phyloP scores from a whole-genome alignment of 257 asterid genomes.

The Asclepias syriaca region DNA sequence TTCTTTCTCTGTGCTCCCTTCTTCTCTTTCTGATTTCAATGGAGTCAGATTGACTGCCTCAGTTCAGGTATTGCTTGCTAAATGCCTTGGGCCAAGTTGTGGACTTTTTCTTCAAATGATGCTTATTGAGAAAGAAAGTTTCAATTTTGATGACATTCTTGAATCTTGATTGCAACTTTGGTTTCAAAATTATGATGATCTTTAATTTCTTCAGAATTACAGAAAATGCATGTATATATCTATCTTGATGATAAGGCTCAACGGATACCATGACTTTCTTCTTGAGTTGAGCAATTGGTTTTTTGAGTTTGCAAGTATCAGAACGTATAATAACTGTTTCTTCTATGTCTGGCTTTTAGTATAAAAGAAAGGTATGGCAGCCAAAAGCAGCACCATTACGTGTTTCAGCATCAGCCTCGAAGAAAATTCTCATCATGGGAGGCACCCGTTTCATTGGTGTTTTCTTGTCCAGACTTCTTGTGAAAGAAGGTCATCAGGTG shows the following conservation, averaged over 20 bases:
- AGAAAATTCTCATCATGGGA: slow-evolving; percentile 98
- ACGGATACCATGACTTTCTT: neutral
- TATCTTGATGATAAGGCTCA: neutral
- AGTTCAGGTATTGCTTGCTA: slow-evolving; percentile 45
- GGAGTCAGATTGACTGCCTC: slow-evolving; percentile 65
- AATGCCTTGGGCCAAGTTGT: neutral
- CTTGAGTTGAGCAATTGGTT: neutral
- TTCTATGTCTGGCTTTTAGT: slow-evolving; percentile 36
- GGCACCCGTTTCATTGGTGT: slow-evolving; percentile 94
- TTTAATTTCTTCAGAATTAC: slow-evolving; percentile 2
- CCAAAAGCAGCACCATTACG: slow-evolving; percentile 59
- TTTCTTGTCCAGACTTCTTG: slow-evolving; percentile 90
- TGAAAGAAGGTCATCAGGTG: slow-evolving; percentile 97
- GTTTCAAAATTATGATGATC: neutral
- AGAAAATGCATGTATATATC: neutral
- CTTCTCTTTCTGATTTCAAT: slow-evolving; percentile 74
- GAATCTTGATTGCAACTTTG: neutral
- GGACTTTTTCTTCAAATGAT: too few species aligned
- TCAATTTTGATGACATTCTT: neutral
- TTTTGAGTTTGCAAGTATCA: neutral
- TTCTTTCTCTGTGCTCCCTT: slow-evolving; percentile 51
- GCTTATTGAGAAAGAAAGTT: too few species aligned
- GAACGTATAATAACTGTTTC: neutral
- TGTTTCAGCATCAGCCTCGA: slow-evolving; percentile 66
- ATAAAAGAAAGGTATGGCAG: slow-evolving; percentile 56